Conservation (phyloP, 495 filamentous ascomycete species). For the Aspergillus baeticus region DNA sequence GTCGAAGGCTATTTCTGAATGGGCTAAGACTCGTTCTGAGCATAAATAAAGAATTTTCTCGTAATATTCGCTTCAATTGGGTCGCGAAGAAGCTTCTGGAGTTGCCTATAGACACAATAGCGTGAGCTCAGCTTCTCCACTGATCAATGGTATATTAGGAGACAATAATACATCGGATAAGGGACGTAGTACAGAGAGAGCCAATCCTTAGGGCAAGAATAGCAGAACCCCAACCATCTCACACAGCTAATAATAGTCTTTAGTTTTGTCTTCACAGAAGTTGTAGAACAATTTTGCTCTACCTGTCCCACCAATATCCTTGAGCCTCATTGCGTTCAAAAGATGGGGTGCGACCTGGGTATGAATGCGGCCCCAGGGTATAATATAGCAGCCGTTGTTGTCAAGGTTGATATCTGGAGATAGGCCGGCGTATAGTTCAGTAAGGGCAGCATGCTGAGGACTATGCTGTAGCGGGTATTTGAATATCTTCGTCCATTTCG, state of each 20-base stretch:
- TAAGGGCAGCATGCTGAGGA: constrained; percentile 37
- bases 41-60: too few relatives aligned
- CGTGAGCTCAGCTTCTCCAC: not conserved
- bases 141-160: not conserved
- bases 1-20: not conserved
- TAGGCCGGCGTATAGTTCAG: constrained; percentile 42
- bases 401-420: constrained; percentile 31
- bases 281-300: constrained; percentile 32
- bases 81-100: too few relatives aligned
- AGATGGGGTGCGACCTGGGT: constrained; percentile 28
- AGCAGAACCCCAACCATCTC: not conserved
- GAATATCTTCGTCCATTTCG: constrained; percentile 14
- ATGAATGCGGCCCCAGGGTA: constrained; percentile 40
- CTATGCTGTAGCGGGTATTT: constrained; percentile 26
- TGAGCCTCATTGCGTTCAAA: constrained; percentile 22
- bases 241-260: constrained; percentile 4
- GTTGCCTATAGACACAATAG: too few relatives aligned
- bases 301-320: constrained; percentile 34
- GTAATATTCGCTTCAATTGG: too few relatives aligned
- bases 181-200: not conserved
- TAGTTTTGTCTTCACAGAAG: constrained; percentile 32
- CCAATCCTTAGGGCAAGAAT: not conserved
- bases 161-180: not conserved
- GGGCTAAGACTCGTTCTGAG: not conserved
- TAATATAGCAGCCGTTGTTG: constrained; percentile 33